Evolutionary conservation across 1,139 yeast genomes (phyloP).

Genomic region (Nadsonia starkeyi-henricii): DNA sequence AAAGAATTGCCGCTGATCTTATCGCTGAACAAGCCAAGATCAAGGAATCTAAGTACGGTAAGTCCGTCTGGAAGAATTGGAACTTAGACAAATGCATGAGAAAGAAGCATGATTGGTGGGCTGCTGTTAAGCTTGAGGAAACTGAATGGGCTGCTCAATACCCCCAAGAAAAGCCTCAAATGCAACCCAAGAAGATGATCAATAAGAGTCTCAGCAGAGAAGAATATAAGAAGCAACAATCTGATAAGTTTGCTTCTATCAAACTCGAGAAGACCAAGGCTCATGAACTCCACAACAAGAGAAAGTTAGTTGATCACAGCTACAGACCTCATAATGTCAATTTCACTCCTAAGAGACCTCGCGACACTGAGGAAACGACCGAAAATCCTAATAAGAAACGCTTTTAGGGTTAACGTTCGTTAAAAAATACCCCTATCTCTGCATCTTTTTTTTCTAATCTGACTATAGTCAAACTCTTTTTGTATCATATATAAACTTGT

Average conservation of each 20-base stretch:
- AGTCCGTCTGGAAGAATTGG: conserved; percentile 94
- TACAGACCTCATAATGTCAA: background rate
- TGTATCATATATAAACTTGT: background rate
- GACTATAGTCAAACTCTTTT: background rate
- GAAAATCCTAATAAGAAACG: background rate
- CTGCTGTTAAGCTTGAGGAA: conserved; percentile 57
- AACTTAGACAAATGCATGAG: conserved; percentile 61
- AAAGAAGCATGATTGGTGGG: conserved; percentile 75
- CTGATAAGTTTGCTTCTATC: too few relatives aligned
- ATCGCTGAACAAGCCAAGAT: conserved; percentile 48
- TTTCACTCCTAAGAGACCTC: background rate
- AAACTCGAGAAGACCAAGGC: background rate
- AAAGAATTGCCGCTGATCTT: conserved; percentile 64
- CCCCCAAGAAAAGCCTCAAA: conserved; percentile 6
- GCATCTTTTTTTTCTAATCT: background rate
- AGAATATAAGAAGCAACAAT: background rate
- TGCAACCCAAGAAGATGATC: conserved; percentile 3
- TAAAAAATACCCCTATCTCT: background rate
- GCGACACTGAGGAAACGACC: background rate
- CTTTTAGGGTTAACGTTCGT: background rate
- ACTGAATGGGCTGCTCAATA: conserved; percentile 18
- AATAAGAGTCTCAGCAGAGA: background rate
- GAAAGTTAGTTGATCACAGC: background rate
- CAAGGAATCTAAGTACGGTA: conserved; percentile 77
- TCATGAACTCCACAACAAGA: background rate